These are phyloP conservation scores for Moesziomyces sp. DNA, from an alignment of 1,284 basidiomycete genomes.

Conservation along the genomic window DNA sequence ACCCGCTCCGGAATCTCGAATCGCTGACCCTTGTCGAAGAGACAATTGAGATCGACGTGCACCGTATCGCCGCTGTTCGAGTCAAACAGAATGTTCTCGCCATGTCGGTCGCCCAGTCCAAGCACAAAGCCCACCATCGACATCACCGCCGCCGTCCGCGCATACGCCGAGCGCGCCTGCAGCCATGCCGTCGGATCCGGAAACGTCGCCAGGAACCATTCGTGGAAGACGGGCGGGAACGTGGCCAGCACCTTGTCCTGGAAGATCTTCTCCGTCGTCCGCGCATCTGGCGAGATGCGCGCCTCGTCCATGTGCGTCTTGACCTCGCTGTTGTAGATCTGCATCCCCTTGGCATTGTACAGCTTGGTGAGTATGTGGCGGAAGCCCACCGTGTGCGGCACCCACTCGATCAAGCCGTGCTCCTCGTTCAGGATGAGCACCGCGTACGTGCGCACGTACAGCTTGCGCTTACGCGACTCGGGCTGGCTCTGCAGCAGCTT, in stretches of 20 bases:
- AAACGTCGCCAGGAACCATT: slow-evolving; percentile 97
- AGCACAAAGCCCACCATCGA: slow-evolving; percentile 98
- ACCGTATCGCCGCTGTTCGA: slow-evolving; percentile 87
- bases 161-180: slow-evolving; percentile 84
- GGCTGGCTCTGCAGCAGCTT: slow-evolving; percentile 93
- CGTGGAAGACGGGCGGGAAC: slow-evolving; percentile 86
- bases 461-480: slow-evolving; percentile 75
- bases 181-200: slow-evolving; percentile 97
- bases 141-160: slow-evolving; percentile 93
- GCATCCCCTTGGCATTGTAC: slow-evolving; percentile 72
- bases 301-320: slow-evolving; percentile 73
- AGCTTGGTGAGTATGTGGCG: slow-evolving; percentile 80
- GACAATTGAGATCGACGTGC: slow-evolving; percentile 97
- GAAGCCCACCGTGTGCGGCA: slow-evolving; percentile 88
- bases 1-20: slow-evolving; percentile 92
- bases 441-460: slow-evolving; percentile 78
- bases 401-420: slow-evolving; percentile 98
- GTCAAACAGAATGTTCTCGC: slow-evolving; percentile 96
- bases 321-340: slow-evolving; percentile 72
- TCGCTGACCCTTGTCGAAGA: slow-evolving; percentile 91
- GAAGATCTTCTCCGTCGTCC: slow-evolving; percentile 75
- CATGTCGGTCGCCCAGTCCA: slow-evolving; percentile 95
- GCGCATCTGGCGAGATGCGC: slow-evolving; percentile 70
- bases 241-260: slow-evolving; percentile 72
- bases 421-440: slow-evolving; percentile 97